Evolutionary conservation across 805 yeast species (phyloP).

Genomic region (Yarrowia hollandica): DNA sequence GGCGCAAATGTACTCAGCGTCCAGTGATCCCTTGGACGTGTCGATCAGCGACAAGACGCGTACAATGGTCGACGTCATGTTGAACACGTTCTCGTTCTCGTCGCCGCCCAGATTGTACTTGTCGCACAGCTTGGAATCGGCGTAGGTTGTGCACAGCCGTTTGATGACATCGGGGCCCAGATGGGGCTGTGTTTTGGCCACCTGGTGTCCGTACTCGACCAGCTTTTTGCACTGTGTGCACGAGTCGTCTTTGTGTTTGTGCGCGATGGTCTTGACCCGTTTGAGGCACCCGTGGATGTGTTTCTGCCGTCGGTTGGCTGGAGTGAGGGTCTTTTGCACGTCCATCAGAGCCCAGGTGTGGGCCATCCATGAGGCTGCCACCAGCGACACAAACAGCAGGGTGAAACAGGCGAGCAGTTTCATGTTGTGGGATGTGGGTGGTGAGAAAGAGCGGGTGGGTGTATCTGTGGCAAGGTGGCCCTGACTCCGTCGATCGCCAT

Average conservation of each 20-base stretch:
- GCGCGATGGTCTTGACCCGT: slow-evolving; percentile 14
- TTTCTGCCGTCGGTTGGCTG: neutral
- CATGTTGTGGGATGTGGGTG: neutral
- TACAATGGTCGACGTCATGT: slow-evolving; percentile 23
- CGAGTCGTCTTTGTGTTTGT: slow-evolving; percentile 26
- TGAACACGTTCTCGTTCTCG: slow-evolving; percentile 20
- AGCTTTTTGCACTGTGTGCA: slow-evolving; percentile 26
- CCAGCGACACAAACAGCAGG: neutral
- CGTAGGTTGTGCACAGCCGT: slow-evolving; percentile 7
- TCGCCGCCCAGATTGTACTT: slow-evolving; percentile 21
- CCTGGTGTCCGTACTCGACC: slow-evolving; percentile 23
- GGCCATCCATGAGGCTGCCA: slow-evolving; percentile 11
- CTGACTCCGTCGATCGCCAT: too few relatives aligned
- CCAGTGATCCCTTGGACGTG: slow-evolving; percentile 12
- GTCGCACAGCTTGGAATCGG: slow-evolving; percentile 6
- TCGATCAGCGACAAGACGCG: slow-evolving; percentile 11
- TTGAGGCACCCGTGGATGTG: slow-evolving; percentile 14
- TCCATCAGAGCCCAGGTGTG: slow-evolving; percentile 17
- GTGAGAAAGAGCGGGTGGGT: too few relatives aligned
- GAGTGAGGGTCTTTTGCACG: slow-evolving; percentile 5
- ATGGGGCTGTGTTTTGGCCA: slow-evolving; percentile 13
- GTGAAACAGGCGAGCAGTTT: neutral
- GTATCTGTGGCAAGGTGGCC: too few relatives aligned
- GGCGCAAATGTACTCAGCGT: slow-evolving; percentile 20
- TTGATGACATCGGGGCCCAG: slow-evolving; percentile 20